Evolutionary conservation across 345 rosid genomes (phyloP).

Genomic region (Aegle marmelos): DNA sequence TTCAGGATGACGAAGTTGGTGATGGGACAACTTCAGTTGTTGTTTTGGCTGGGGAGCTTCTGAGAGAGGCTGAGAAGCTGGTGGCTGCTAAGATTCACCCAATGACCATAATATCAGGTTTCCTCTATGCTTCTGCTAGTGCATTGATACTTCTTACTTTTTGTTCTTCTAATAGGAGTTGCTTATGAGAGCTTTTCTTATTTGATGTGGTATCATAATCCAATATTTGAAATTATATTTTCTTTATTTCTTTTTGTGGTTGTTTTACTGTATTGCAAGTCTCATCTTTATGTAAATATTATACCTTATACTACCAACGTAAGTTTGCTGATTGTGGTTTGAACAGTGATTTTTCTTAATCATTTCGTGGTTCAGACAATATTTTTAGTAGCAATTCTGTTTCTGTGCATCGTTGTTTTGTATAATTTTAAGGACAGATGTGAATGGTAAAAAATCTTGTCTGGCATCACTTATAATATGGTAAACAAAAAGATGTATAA

Average conservation of each 20-base stretch:
- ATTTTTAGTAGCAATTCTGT: not conserved
- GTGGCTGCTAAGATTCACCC: conserved; percentile 92
- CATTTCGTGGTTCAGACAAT: not conserved
- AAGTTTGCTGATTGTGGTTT: not conserved
- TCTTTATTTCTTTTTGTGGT: not conserved
- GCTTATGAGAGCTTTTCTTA: not conserved
- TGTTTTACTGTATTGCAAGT: not conserved
- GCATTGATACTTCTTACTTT: not conserved
- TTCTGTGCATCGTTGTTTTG: not conserved
- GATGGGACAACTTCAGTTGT: conserved; percentile 99
- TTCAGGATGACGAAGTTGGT: conserved; percentile 99
- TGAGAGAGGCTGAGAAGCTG: conserved; percentile 95
- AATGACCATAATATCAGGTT: conserved; percentile 93
- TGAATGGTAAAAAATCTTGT: not conserved
- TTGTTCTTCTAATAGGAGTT: not conserved
- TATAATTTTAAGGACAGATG: not conserved
- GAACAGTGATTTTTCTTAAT: not conserved
- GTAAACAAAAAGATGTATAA: not conserved
- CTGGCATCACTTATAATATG: not conserved
- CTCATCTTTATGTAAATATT: not conserved
- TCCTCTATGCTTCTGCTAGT: not conserved
- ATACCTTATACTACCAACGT: not conserved
- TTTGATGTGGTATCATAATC: not conserved
- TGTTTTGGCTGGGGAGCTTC: conserved; percentile 94
- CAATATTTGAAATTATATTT: not conserved